Conservation (phyloP, 352 stramenopile genomes). For the Labyrinthula sp. region DNA sequence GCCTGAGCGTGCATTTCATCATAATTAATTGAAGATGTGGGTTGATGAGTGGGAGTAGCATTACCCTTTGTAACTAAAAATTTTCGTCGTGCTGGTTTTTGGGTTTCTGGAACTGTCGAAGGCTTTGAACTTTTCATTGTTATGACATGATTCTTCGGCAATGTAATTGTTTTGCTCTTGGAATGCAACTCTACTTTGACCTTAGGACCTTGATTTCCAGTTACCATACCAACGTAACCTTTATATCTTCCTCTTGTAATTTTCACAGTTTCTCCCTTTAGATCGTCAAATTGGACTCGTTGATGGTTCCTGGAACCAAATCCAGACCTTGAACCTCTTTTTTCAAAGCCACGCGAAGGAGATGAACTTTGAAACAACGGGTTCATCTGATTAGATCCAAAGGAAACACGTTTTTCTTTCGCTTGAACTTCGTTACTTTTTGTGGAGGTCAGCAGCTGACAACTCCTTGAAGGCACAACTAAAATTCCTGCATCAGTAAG, state of each 20-base stretch:
- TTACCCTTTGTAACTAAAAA: too few species aligned
- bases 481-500: slow-evolving; percentile 49
- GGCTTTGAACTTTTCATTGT: too few species aligned
- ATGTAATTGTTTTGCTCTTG: slow-evolving; percentile 58
- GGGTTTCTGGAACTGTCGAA: too few species aligned
- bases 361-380: too few species aligned
- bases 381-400: too few species aligned
- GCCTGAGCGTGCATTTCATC: too few species aligned
- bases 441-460: slow-evolving; percentile 47
- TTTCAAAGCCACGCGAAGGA: slow-evolving; percentile 8
- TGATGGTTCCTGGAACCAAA: slow-evolving; percentile 6
- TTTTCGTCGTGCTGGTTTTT: too few species aligned
- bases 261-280: slow-evolving; percentile 63
- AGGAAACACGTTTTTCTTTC: too few species aligned
- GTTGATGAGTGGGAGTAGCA: too few species aligned
- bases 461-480: slow-evolving; percentile 51
- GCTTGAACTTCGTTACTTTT: too few species aligned
- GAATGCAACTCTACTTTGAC: slow-evolving; percentile 70
- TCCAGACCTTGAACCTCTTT: not conserved
- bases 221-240: slow-evolving; percentile 67
- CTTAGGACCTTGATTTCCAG: slow-evolving; percentile 59
- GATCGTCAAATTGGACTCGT: slow-evolving; percentile 46
- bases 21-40: too few species aligned
- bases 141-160: slow-evolving; percentile 51
- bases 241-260: slow-evolving; percentile 69